Base-by-base conservation (phyloP, 257 asterid species). In the Ilex aquifolium region DNA sequence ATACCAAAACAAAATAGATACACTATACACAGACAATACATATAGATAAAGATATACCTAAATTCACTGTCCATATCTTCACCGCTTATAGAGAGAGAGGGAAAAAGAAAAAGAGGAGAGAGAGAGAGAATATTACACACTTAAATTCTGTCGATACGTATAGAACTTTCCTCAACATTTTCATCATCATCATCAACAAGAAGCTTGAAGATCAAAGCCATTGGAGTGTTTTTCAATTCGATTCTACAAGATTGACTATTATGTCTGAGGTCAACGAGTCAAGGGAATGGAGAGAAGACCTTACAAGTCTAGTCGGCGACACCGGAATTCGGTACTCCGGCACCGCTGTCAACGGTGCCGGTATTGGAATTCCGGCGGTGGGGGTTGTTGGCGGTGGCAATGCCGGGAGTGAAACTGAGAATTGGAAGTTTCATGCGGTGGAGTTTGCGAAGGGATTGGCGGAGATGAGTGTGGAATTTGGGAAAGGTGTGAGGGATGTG, bases 401-500 rank as follows among this genome's bases (percentile, higher is more conserved):
- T 39, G 62, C 68, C 12, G 80, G 39, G 14, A 21, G 27, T 21
- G 27, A 21, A 21, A 63, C 73, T 72, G 74, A 56, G 52, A 79
- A 78, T 67, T 87, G 96, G 99, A 82, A 73, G 76, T 78, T 64
- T 65, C 93, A 87, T 62, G 84, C 60, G 69, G 78, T 83, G 83
- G 99, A 92, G 79, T 92, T 92, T 32, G 90, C 88, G 10, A 89
- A 83, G 70, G 97, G 97, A 67, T 88, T 88, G 62, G 96, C 83
- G 70, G 99, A 92, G 83, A 85, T 92, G 97, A 89, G 88, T 54
- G 77, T 92, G 71, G 91, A 82, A 81, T 85, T 92, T 57, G 99
- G 92, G 64, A 93, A 87, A 66, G 97, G 96, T 64, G 90, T 89
- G 60, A 78, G 97, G 68, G 99, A 92, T 65, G 96, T 92, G 31